These are phyloP conservation scores for Collybiopsis luxurians DNA, from an alignment of 768 basidiomycete species.

Conservation along the genomic window DNA sequence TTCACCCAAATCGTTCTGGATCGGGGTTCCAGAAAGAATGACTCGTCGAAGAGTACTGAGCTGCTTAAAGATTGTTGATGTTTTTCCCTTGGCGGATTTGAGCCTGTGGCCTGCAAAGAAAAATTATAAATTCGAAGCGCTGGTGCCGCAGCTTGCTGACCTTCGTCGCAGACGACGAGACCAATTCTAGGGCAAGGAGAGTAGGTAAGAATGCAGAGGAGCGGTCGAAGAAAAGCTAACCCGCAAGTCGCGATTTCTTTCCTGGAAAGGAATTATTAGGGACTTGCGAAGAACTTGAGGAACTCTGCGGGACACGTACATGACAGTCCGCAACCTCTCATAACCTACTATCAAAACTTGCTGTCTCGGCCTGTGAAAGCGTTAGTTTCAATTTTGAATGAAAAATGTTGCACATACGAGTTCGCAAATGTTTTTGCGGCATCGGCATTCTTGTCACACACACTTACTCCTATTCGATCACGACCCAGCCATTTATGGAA, in stretches of 20 bases:
- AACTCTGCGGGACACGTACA: conserved; percentile 46
- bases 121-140: background rate
- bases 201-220: background rate
- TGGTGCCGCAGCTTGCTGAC: conserved; percentile 33
- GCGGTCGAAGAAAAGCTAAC: conserved; percentile 33
- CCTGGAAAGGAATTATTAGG: conserved; percentile 25
- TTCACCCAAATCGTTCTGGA: conserved; percentile 94
- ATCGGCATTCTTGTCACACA: conserved; percentile 39
- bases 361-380: conserved; percentile 55
- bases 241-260: conserved; percentile 60
- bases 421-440: conserved; percentile 14
- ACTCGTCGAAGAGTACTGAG: conserved; percentile 75
- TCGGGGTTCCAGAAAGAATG: conserved; percentile 94
- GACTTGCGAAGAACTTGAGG: background rate
- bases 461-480: conserved; percentile 45
- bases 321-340: conserved; percentile 80
- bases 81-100: conserved; percentile 91
- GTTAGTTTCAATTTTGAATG: conserved; percentile 16
- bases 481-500: conserved; percentile 88
- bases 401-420: background rate
- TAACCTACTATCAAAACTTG: conserved; percentile 95
- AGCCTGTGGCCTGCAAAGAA: conserved; percentile 74
- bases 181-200: conserved; percentile 60
- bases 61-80: conserved; percentile 79
- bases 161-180: conserved; percentile 94